Base-by-base conservation (phyloP, 179 eudicot genomes). In the Spergularia azorica region DNA sequence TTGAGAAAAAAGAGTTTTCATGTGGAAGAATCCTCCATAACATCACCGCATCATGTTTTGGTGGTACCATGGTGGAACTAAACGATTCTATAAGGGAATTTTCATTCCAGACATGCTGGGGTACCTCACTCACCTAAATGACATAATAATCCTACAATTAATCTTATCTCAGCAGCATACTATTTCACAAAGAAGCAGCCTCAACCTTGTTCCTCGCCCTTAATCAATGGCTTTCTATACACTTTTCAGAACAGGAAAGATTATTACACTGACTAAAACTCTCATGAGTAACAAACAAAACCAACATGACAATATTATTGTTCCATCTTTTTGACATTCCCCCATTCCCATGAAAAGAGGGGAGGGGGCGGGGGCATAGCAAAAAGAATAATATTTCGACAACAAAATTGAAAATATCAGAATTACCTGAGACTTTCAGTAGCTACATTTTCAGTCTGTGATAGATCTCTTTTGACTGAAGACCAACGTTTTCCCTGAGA, bases 401-500 rank as follows among this genome's bases (percentile, higher is more conserved):
- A 63, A 50, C 32, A 8, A 72, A 65, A 10, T 7, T 73, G 11
- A 2, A 15, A 15, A 4, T 43, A 39, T 60, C 39, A 21, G 62
- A 4, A 5, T 73, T 80, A 86, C 88, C 88, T 83, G 57, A 26
- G 66, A 36, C 68, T 38, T 57, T 57, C 63, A 61, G 73, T 66
- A 38, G 48, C 60, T 14, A 41, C 75, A 50, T 17, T 54, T 72
- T 70, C 80, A 63, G 43, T 38, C 18, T 46, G 73, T n/a, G 74
- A 58, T 7, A 63, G 16, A 57, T 59, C 76, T 70, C 70, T 86
- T 58, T 83, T 82, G 52, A 46, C 63, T 46, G 84, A 69, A 83
- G 77, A 61, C 83, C 84, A 83, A 61, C 69, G 79, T 56, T 56
- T 82, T 56, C 71, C 70, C 56, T 65, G 74, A 41, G 79, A 76